Percentiles rank a stretch among this genome's conserved stretches.
Evolutionary conservation across 225 moss, liverwort and hornwort species (phyloP).

Genomic region (Bryum argenteum): DNA sequence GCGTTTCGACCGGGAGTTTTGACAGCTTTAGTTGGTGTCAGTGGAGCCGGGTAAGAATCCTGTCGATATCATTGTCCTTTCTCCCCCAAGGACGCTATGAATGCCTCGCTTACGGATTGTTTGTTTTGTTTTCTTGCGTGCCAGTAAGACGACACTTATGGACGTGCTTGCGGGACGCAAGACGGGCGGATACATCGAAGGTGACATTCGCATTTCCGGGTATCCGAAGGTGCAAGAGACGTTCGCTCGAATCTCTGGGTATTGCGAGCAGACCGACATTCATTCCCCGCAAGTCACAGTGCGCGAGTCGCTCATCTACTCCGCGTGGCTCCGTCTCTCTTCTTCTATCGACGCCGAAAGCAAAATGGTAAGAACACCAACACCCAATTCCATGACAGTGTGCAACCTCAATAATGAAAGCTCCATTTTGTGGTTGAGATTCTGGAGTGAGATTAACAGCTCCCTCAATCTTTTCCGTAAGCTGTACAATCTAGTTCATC

Average conservation of each 20-base stretch:
- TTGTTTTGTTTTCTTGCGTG: conserved; percentile 6
- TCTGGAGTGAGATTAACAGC: no score
- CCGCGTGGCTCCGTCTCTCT: conserved; percentile 83
- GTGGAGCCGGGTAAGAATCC: conserved; percentile 59
- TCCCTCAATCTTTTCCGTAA: no score
- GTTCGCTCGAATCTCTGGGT: conserved; percentile 81
- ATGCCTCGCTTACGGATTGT: neutral
- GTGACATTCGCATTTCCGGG: conserved; percentile 79
- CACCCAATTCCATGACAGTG: no score
- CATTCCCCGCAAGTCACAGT: conserved; percentile 89
- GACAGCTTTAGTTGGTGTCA: conserved; percentile 66
- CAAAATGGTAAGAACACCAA: conserved; percentile 52
- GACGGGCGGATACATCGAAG: conserved; percentile 81
- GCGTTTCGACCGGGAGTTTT: conserved; percentile 70
- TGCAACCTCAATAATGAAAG: no score
- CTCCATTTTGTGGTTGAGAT: no score
- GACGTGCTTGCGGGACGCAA: conserved; percentile 88
- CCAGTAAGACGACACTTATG: conserved; percentile 92
- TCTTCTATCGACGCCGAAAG: conserved; percentile 44
- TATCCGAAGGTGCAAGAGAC: conserved; percentile 76
- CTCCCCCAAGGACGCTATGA: neutral
- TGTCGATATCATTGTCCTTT: neutral
- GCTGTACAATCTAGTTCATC: no score
- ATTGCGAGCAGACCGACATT: conserved; percentile 88
- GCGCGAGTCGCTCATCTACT: conserved; percentile 75